Percentiles rank a stretch among this genome's conserved stretches.
These are phyloP conservation scores for Alliaria petiolata DNA, from an alignment of 345 rosid genomes.

Conservation along the genomic window DNA sequence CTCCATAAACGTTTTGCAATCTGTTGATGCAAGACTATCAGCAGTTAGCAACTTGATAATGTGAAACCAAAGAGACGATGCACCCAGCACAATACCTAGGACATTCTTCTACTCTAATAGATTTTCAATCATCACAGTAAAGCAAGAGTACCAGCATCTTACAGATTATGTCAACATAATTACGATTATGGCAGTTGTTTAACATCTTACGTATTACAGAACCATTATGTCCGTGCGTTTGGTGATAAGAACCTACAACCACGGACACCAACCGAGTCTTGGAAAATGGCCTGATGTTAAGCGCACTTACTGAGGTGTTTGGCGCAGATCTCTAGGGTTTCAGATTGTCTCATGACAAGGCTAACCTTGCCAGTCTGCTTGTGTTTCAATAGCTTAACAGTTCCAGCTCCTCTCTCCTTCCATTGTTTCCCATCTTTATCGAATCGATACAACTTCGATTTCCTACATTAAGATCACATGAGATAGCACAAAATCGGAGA, in stretches of 20 bases:
- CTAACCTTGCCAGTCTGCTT: constrained; percentile 68
- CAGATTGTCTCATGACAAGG: constrained; percentile 85
- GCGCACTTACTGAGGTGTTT: constrained; percentile 63
- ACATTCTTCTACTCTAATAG: neutral
- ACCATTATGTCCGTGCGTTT: neutral
- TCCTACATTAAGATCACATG: constrained; percentile 50
- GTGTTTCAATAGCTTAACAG: constrained; percentile 81
- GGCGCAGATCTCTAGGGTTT: constrained; percentile 96
- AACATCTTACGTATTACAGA: neutral
- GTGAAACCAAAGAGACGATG: neutral
- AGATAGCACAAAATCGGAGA: too few relatives aligned
- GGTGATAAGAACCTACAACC: neutral
- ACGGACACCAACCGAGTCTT: neutral
- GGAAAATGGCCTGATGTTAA: neutral
- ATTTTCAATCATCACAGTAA: neutral
- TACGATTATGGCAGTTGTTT: neutral
- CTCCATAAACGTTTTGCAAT: constrained; percentile 86
- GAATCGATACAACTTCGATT: constrained; percentile 78
- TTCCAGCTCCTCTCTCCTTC: constrained; percentile 93
- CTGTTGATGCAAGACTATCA: constrained; percentile 31
- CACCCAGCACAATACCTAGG: neutral
- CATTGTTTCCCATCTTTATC: constrained; percentile 82
- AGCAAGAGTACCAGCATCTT: neutral
- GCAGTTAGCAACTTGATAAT: neutral
- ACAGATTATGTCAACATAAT: neutral